Evolutionary conservation across 306 rosid genomes (phyloP), one percentile per base, ranked within the genome.

Genomic region (Glycine soja): DNA sequence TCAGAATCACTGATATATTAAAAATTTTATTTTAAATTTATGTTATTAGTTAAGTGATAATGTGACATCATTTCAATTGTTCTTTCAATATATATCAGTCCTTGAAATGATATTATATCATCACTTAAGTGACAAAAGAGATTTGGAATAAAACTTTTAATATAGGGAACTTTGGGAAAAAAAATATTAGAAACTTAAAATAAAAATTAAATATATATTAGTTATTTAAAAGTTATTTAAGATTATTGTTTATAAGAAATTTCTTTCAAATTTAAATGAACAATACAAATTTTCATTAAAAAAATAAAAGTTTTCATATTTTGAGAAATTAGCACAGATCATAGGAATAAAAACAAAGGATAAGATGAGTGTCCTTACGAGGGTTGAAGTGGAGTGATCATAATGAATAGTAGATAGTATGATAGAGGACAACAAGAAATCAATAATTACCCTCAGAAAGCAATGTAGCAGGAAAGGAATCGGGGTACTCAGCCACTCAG

Each of bases 371-470:
- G 70, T 14, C 70, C 19, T 73, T 79, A 87, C 72, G 80, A 74
- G 73, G 73, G 79, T 79, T 63, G 64, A 19, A 59, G 16, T 40
- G 81, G 70, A 77, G 46, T 47, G 50, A 80, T 79, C 30, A 50
- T 75, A 77, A 74, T 73, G 36, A 79, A 82, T 74, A 36, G 40
- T 36, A 36, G 4, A 66, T 67, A 63, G 85, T 54, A 84, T 74
- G 86, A 59, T 81, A 81, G 77, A 46, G 86, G 90, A 88, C 92
- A 85, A 78, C 86, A 81, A 91, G 92, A 78, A 92, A 90, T 87
- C 86, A 81, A 91, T 94, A 78, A 92, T 91, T 87, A 88, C 81
- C 80, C 47, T 83, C 91, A 88, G 85, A 87, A 86, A 87, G 88
- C n/a, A 59, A 59, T 58, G 73, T 59, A 59, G 87, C 47, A 3